phyloP scores from a whole-genome alignment of 305 asterid genomes.

The Solanum chacoense region DNA sequence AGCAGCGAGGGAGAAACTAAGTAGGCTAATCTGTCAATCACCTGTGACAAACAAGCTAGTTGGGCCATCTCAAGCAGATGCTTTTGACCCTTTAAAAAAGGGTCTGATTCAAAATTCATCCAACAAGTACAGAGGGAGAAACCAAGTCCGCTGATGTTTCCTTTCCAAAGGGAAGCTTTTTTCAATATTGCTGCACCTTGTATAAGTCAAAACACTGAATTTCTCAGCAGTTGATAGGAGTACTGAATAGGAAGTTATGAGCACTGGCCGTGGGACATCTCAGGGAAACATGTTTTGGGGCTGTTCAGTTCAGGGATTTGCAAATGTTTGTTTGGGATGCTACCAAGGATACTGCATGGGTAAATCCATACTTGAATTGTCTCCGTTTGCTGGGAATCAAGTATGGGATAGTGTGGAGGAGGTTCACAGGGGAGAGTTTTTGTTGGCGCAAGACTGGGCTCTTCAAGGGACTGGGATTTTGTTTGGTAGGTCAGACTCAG shows the following conservation, averaged over 20 bases:
- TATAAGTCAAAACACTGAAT: slow-evolving; percentile 22
- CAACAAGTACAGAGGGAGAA: slow-evolving; percentile 17
- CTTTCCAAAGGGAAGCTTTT: slow-evolving; percentile 7
- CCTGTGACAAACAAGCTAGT: slow-evolving; percentile 10
- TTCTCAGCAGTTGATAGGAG: slow-evolving; percentile 11
- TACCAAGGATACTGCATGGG: slow-evolving; percentile 9
- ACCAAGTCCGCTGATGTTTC: slow-evolving; percentile 11
- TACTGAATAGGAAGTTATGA: slow-evolving; percentile 19
- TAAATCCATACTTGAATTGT: slow-evolving; percentile 22
- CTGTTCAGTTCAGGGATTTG: slow-evolving; percentile 35
- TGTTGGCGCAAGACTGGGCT: slow-evolving; percentile 45
- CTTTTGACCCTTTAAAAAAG: slow-evolving; percentile 8
- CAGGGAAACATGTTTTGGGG: slow-evolving; percentile 14
- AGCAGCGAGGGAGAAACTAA: slow-evolving; percentile 22
- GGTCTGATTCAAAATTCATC: slow-evolving; percentile 12
- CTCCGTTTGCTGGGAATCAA: slow-evolving; percentile 23
- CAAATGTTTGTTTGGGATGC: slow-evolving; percentile 33
- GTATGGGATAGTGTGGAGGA: slow-evolving; percentile 52
- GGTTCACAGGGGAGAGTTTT: slow-evolving; percentile 41
- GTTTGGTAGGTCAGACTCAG: slow-evolving; percentile 44
- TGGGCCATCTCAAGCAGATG: slow-evolving; percentile 17
- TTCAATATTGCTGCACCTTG: slow-evolving; percentile 30
- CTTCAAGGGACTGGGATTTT: slow-evolving; percentile 46
- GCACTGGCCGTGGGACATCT: slow-evolving; percentile 21
- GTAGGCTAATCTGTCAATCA: slow-evolving; percentile 1